Percentiles rank a stretch among this genome's conserved stretches.
phyloP scores from a whole-genome alignment of 2,329 filamentous ascomycete species.

The Mycocentrospora acerina region DNA sequence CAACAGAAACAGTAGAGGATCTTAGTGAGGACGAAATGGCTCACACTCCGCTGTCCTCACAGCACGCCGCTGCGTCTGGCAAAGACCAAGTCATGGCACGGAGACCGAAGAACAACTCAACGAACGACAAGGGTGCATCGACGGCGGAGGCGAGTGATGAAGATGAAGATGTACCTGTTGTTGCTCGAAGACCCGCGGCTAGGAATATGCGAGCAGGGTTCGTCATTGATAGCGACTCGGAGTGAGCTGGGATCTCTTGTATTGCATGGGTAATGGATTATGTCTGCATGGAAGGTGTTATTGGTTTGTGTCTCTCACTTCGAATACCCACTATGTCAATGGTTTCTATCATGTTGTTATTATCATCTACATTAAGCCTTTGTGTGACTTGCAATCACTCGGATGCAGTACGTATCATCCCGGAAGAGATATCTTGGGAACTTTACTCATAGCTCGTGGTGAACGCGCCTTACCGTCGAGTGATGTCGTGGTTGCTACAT shows the following conservation, averaged over 20 bases:
- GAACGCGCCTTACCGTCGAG: slow-evolving; percentile 2
- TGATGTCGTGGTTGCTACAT: slow-evolving; percentile 13
- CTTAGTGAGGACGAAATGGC: slow-evolving; percentile 36
- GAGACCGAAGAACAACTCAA: slow-evolving; percentile 2
- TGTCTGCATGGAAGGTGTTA: slow-evolving; percentile 20
- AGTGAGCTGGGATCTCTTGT: slow-evolving; percentile 22
- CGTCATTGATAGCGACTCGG: slow-evolving; percentile 49
- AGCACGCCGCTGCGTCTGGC: slow-evolving; percentile 18
- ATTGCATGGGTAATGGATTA: slow-evolving; percentile 1
- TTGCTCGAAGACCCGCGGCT: slow-evolving; percentile 36
- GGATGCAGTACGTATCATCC: too few species aligned
- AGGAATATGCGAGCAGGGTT: slow-evolving; percentile 46
- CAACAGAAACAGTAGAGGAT: slow-evolving; percentile 14
- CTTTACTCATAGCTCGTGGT: background rate
- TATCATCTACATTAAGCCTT: too few species aligned
- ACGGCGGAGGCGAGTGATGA: slow-evolving; percentile 41
- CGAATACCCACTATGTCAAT: slow-evolving; percentile 23
- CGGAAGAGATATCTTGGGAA: too few species aligned
- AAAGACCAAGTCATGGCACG: slow-evolving; percentile 17
- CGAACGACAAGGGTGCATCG: slow-evolving; percentile 18
- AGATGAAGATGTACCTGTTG: slow-evolving; percentile 38
- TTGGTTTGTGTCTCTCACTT: slow-evolving; percentile 10
- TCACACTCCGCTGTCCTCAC: slow-evolving; percentile 46
- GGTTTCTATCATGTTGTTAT: too few species aligned
- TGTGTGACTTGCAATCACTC: too few species aligned